Conservation (phyloP, 2,329 filamentous ascomycete species). For the Fusarium sp. region DNA sequence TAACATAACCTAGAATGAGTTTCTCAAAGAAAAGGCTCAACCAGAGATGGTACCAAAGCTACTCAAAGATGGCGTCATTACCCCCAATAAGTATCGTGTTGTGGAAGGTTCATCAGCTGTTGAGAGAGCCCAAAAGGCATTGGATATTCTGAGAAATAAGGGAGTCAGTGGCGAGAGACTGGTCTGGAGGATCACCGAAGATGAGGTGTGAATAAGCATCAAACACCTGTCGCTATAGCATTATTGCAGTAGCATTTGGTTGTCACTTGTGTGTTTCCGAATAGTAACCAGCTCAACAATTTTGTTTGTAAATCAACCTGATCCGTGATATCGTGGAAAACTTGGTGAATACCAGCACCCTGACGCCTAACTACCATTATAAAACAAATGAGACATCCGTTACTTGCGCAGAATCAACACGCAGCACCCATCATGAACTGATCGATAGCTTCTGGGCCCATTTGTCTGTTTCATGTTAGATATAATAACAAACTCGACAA, state of each 20-base stretch:
- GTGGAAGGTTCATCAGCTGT: constrained; percentile 53
- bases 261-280: neutral
- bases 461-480: constrained; percentile 42
- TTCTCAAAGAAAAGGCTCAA: constrained; percentile 64
- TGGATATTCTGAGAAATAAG: constrained; percentile 49
- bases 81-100: constrained; percentile 54
- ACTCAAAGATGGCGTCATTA: constrained; percentile 51
- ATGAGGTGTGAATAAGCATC: neutral
- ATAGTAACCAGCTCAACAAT: neutral
- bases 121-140: constrained; percentile 52
- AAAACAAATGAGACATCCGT: neutral
- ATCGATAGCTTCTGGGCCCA: constrained; percentile 49
- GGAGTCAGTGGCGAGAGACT: constrained; percentile 54
- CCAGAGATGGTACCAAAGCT: constrained; percentile 63
- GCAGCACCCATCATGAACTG: constrained; percentile 49
- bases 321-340: neutral
- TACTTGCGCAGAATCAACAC: constrained; percentile 10
- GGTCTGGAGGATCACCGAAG: constrained; percentile 47
- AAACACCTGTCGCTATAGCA: neutral
- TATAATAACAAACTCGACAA: neutral
- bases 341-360: neutral
- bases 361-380: neutral
- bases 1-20: constrained; percentile 56
- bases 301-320: neutral
- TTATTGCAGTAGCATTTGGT: neutral